Evolutionary conservation across 164 flowering plant genomes (phyloP).

Genomic region (Santalum album): DNA sequence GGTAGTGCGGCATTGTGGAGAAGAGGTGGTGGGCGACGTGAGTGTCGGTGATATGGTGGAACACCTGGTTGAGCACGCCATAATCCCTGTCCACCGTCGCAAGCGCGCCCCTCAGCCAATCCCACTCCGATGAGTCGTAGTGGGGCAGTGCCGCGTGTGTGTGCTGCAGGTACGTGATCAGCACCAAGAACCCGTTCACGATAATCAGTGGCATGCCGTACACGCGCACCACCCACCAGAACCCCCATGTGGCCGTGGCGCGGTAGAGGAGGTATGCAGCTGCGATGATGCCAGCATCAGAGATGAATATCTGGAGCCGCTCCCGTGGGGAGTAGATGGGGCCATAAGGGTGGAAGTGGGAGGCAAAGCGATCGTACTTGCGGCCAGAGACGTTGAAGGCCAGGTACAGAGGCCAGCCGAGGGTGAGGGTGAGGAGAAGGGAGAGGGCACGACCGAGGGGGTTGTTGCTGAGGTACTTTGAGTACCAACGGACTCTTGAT

Average conservation of each 20-base stretch:
- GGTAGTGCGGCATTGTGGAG: constrained; percentile 5
- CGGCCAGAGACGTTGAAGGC: constrained; percentile 6
- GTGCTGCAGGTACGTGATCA: constrained; percentile 6
- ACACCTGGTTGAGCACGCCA: not conserved
- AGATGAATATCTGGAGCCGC: constrained; percentile 1
- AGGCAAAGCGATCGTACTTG: constrained; percentile 2
- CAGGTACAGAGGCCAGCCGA: constrained; percentile 5
- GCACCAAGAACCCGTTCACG: constrained; percentile 2
- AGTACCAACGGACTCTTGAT: not conserved
- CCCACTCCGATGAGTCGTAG: constrained; percentile 7
- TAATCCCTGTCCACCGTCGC: constrained; percentile 4
- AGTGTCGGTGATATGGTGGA: constrained; percentile 6
- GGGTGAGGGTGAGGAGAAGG: not conserved
- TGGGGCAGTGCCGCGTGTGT: constrained; percentile 4
- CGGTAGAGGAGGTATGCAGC: not conserved
- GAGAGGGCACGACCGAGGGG: not conserved
- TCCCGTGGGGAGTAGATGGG: constrained; percentile 1
- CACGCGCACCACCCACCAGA: not conserved
- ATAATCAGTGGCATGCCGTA: constrained; percentile 2
- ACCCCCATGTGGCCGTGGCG: not conserved
- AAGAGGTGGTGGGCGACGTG: constrained; percentile 4
- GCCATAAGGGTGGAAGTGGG: constrained; percentile 1
- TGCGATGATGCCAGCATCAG: not conserved
- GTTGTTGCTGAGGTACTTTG: constrained; percentile 12
- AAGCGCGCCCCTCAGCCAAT: constrained; percentile 7